Evolutionary conservation across 2,329 filamentous ascomycete species (phyloP), one percentile per base, ranked within the genome.

Genomic region (Cryphonectria japonica): DNA sequence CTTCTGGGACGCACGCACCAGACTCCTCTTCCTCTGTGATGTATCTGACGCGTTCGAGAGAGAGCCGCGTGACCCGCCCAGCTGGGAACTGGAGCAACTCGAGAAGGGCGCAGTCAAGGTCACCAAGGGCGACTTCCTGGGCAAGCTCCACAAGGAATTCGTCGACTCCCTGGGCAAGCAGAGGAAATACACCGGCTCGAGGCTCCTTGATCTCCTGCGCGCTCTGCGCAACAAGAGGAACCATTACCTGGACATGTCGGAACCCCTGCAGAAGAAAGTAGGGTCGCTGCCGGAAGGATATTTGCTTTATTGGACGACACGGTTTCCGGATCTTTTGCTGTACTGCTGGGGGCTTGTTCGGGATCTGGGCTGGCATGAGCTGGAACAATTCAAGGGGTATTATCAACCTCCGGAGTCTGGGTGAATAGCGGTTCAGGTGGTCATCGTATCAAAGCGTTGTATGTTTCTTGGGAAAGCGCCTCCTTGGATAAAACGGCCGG

Each of bases 31-130:
- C 81, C 86, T 99, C n/a, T 97, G 95, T 78, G 95, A 98, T 74
- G 94, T 97, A 11, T 98, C 94, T 0, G 96, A 99, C 79, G 93
- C 97, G 78, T 98, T 97, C 78, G 96, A 99, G 80, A 93, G 96
- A 75, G 95, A 98, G 79, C 89, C 91, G 0, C 90, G 94, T 39
- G 94, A 97, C 64, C 93, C 94, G 0, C 93, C 93, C 0, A 95
- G 93, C 0, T 78, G 83, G 0, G 86, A 91, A 0, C 86, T 98
- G 0, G 77, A 82, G 7, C 86, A 88, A 72, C 86, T 91, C 4
- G 89, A 91, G 78, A 76, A 76, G 0, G 84, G 85, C 73, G 88
- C 87, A 0, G 77, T 82, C 0, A 78, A 83, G 8, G 85, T 89
- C 29, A 88, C 88, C 37, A 86, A 87, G 22, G 87, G 88, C 65